phyloP scores from a whole-genome alignment of 768 basidiomycete species.

The Trametes sanguinea region DNA sequence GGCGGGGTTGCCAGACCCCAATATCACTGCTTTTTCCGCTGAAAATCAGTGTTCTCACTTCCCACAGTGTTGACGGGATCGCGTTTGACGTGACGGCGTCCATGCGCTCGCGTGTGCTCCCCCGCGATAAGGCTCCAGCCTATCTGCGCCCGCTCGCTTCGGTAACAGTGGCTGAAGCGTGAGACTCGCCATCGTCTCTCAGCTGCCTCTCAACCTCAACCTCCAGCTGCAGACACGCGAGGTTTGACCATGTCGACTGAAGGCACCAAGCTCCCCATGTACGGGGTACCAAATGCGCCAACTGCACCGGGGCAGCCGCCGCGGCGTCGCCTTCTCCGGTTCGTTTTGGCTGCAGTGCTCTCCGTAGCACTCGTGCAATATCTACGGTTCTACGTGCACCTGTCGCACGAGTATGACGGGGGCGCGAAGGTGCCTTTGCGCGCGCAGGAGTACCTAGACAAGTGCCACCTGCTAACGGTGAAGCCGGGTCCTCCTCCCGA shows the following conservation, averaged over 20 bases:
- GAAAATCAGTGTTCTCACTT: too few relatives aligned
- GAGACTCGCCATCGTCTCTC: not conserved
- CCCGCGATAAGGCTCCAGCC: too few relatives aligned
- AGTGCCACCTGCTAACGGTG: slow-evolving; percentile 45
- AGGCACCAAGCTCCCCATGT: slow-evolving; percentile 5
- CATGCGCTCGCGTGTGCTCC: too few relatives aligned
- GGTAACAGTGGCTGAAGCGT: too few relatives aligned
- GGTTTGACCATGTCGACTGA: not conserved
- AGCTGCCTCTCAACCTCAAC: not conserved
- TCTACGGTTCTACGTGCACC: not conserved
- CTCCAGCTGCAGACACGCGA: not conserved
- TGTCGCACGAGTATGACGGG: not conserved
- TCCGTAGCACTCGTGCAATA: not conserved
- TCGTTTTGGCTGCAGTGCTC: not conserved
- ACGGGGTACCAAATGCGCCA: not conserved
- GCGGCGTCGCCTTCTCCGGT: not conserved
- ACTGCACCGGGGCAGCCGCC: not conserved
- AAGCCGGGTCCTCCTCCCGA: slow-evolving; percentile 46
- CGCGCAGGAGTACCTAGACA: slow-evolving; percentile 37
- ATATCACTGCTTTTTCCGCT: too few relatives aligned
- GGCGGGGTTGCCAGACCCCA: too few relatives aligned
- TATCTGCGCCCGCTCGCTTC: too few relatives aligned
- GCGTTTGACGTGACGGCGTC: too few relatives aligned
- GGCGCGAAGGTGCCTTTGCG: not conserved
- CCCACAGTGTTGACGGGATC: too few relatives aligned